Percentiles rank a stretch among this genome's conserved stretches.
phyloP scores from a whole-genome alignment of 1,284 basidiomycete species.

The Papiliotrema laurentii region DNA sequence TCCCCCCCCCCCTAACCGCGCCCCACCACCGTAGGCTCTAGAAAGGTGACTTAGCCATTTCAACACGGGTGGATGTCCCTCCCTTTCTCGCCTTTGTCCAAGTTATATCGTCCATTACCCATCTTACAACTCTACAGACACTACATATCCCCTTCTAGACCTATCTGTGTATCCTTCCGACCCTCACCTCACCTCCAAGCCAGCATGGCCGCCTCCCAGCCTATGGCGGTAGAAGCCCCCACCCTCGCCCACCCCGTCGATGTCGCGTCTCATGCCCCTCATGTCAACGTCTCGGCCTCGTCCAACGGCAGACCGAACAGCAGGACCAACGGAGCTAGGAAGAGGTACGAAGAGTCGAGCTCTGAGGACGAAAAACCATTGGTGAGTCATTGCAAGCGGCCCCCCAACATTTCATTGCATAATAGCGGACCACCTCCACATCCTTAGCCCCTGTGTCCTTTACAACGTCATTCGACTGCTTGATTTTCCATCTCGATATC shows the following conservation, averaged over 20 bases:
- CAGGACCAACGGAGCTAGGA: constrained; percentile 12
- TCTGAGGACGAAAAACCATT: constrained; percentile 45
- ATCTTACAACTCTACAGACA: too few relatives aligned
- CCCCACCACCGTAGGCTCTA: too few relatives aligned
- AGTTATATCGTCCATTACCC: too few relatives aligned
- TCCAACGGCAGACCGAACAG: constrained; percentile 20
- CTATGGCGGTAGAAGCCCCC: constrained; percentile 33
- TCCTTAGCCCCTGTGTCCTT: not conserved
- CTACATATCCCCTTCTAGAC: too few relatives aligned
- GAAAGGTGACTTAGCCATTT: too few relatives aligned
- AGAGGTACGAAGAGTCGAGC: constrained; percentile 13
- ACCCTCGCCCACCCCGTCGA: constrained; percentile 2
- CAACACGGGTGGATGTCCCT: too few relatives aligned
- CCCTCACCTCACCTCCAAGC: too few relatives aligned
- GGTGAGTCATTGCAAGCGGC: constrained; percentile 23
- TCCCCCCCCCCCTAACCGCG: too few relatives aligned
- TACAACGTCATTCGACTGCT: not conserved
- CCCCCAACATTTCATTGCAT: not conserved
- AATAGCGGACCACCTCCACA: constrained; percentile 1
- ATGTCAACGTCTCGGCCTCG: constrained; percentile 11
- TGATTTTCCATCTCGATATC: constrained; percentile 14
- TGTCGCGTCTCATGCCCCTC: constrained; percentile 7
- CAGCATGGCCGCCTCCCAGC: constrained; percentile 14
- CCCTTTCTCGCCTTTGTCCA: too few relatives aligned
- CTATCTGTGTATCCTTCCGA: too few relatives aligned